Evolutionary conservation across 441 rosid species (phyloP).

Genomic region (Metrosideros polymorpha): DNA sequence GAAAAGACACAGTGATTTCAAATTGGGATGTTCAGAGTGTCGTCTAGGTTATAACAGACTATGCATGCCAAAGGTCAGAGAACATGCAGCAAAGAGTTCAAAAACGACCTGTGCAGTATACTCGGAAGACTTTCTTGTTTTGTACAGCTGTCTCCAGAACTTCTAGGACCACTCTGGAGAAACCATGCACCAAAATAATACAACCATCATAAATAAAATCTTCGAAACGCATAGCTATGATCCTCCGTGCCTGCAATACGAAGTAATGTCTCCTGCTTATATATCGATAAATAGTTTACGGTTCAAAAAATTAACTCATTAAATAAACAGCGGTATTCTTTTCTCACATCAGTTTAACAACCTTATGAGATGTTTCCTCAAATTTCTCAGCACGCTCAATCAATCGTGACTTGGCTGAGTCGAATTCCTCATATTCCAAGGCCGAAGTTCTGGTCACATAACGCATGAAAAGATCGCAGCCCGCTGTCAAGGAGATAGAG

Average conservation of each 20-base stretch:
- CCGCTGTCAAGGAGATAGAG: slow-evolving; percentile 88
- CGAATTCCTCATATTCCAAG: slow-evolving; percentile 76
- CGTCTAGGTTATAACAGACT: too few species aligned
- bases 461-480: slow-evolving; percentile 76
- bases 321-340: background rate
- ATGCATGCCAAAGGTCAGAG: too few species aligned
- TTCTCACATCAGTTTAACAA: slow-evolving; percentile 2
- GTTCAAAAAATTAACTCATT: background rate
- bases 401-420: slow-evolving; percentile 80
- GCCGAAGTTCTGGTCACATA: slow-evolving; percentile 82
- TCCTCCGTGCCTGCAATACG: slow-evolving; percentile 59
- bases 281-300: background rate
- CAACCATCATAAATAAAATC: slow-evolving; percentile 95
- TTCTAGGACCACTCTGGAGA: slow-evolving; percentile 79
- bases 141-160: slow-evolving; percentile 66
- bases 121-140: slow-evolving; percentile 42
- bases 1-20: too few species aligned
- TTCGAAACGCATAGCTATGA: slow-evolving; percentile 65
- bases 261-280: background rate
- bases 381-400: slow-evolving; percentile 89
- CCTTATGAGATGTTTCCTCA: slow-evolving; percentile 86
- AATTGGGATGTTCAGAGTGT: too few species aligned
- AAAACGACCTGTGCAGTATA: slow-evolving; percentile 41
- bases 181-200: slow-evolving; percentile 87
- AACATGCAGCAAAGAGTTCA: background rate